A percentile compares a stretch with the other conserved stretches of the same genome.
These are phyloP conservation scores for Schizophyllum amplum DNA, from an alignment of 1,284 basidiomycete species.

Conservation along the genomic window DNA sequence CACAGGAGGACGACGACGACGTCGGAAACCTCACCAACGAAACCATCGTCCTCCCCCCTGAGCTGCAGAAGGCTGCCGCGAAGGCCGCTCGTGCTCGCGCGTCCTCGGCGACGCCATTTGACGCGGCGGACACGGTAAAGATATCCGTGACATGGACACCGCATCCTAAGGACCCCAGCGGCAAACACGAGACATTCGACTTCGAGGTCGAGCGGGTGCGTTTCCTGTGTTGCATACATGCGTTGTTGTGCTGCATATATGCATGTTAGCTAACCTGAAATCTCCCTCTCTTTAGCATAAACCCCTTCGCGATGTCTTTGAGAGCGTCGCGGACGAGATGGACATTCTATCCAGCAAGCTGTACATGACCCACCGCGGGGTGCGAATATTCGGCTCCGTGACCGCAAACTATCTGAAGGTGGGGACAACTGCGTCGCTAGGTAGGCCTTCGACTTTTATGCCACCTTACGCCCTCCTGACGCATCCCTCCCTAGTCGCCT, in stretches of 20 bases:
- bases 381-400: conserved; percentile 56
- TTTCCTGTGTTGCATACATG: conserved; percentile 1
- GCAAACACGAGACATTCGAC: conserved; percentile 4
- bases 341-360: conserved; percentile 40
- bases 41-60: conserved; percentile 46
- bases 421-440: conserved; percentile 57
- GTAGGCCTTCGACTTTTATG: conserved; percentile 28
- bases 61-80: conserved; percentile 48
- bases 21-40: conserved; percentile 21
- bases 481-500: conserved; percentile 42
- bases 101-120: conserved; percentile 17
- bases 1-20: conserved; percentile 36
- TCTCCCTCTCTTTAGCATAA: conserved; percentile 39
- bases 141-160: conserved; percentile 54
- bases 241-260: conserved; percentile 3
- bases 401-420: conserved; percentile 57
- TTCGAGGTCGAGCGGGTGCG: conserved; percentile 55
- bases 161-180: conserved; percentile 36
- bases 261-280: neutral
- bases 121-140: conserved; percentile 30
- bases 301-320: conserved; percentile 51
- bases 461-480: neutral
- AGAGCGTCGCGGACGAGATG: conserved; percentile 53
- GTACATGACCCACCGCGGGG: conserved; percentile 49
- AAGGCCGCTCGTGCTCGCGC: conserved; percentile 21